phyloP scores from a whole-genome alignment of 257 asterid genomes.

The Primulina eburnea region DNA sequence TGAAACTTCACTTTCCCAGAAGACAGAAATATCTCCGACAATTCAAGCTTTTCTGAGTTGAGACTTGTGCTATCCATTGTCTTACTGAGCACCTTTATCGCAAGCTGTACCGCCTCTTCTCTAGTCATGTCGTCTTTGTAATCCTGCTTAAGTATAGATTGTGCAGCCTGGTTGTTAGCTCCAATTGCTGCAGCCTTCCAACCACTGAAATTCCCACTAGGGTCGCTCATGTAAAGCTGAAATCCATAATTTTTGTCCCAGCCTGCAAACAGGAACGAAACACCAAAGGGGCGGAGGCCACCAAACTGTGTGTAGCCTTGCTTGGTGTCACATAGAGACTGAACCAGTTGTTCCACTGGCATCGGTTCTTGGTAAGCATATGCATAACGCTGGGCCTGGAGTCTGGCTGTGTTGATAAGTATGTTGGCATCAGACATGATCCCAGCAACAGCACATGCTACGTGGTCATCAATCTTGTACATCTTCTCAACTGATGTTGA shows the following conservation, averaged over 20 bases:
- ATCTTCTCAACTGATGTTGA: slow-evolving; percentile 83
- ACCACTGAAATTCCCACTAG: slow-evolving; percentile 91
- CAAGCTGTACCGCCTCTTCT: slow-evolving; percentile 81
- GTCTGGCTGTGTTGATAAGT: slow-evolving; percentile 86
- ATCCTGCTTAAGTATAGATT: slow-evolving; percentile 89
- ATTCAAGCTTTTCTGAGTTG: slow-evolving; percentile 86
- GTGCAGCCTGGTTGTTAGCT: slow-evolving; percentile 91
- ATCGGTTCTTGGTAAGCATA: slow-evolving; percentile 81
- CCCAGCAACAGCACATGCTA: slow-evolving; percentile 95
- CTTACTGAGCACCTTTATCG: slow-evolving; percentile 83
- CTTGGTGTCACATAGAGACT: slow-evolving; percentile 86
- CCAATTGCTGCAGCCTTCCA: slow-evolving; percentile 97
- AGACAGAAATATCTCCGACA: slow-evolving; percentile 74
- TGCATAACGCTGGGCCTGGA: slow-evolving; percentile 90
- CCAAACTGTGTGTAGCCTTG: slow-evolving; percentile 96
- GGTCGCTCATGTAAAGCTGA: slow-evolving; percentile 95
- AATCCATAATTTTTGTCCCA: slow-evolving; percentile 93
- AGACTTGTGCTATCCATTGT: slow-evolving; percentile 96
- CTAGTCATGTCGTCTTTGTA: slow-evolving; percentile 80
- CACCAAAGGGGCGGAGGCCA: slow-evolving; percentile 95
- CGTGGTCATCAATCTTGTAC: slow-evolving; percentile 96
- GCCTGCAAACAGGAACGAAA: slow-evolving; percentile 89
- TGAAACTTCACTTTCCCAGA: slow-evolving; percentile 73
- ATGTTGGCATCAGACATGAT: slow-evolving; percentile 96
- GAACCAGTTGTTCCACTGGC: slow-evolving; percentile 95